Evolutionary conservation across 2,329 filamentous ascomycete genomes (phyloP).

Genomic region (Pseudofabraea citricarpa): DNA sequence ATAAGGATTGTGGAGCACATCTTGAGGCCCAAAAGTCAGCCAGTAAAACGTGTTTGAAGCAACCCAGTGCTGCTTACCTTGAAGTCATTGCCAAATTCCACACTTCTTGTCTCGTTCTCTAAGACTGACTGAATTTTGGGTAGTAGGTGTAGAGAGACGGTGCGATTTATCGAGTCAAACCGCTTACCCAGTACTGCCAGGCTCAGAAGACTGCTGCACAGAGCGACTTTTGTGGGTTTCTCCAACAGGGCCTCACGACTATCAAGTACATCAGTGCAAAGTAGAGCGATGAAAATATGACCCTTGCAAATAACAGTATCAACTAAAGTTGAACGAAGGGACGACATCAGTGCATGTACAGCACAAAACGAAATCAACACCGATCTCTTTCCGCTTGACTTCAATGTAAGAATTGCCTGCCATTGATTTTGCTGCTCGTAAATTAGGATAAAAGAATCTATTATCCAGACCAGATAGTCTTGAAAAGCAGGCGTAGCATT

Average conservation of each 20-base stretch:
- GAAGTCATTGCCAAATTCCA: conserved; percentile 18
- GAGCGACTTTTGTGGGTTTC: conserved; percentile 4
- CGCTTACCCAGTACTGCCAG: conserved; percentile 18
- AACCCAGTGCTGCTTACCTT: too few species aligned
- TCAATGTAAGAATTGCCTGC: conserved; percentile 6
- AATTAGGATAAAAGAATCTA: conserved; percentile 22
- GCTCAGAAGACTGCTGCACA: conserved; percentile 20
- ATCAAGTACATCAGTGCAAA: conserved; percentile 21
- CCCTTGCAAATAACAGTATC: conserved; percentile 25
- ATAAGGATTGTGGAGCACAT: too few species aligned
- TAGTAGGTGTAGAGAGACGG: conserved; percentile 16
- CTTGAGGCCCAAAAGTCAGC: too few species aligned
- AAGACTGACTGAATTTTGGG: conserved; percentile 14
- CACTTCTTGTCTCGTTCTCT: conserved; percentile 3
- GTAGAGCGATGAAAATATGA: conserved; percentile 19
- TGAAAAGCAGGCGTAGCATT: conserved; percentile 25
- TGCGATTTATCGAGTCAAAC: conserved; percentile 17
- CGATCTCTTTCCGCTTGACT: conserved; percentile 8
- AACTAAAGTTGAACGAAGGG: conserved; percentile 10
- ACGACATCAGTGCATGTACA: conserved; percentile 19
- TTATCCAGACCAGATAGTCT: conserved; percentile 26
- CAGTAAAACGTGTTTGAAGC: too few species aligned
- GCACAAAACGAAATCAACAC: conserved; percentile 12
- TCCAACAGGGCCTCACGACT: conserved; percentile 12
- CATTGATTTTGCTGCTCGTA: conserved; percentile 20